phyloP scores from a whole-genome alignment of 805 yeast genomes.

The Sugiyamaella qingdaonensis region DNA sequence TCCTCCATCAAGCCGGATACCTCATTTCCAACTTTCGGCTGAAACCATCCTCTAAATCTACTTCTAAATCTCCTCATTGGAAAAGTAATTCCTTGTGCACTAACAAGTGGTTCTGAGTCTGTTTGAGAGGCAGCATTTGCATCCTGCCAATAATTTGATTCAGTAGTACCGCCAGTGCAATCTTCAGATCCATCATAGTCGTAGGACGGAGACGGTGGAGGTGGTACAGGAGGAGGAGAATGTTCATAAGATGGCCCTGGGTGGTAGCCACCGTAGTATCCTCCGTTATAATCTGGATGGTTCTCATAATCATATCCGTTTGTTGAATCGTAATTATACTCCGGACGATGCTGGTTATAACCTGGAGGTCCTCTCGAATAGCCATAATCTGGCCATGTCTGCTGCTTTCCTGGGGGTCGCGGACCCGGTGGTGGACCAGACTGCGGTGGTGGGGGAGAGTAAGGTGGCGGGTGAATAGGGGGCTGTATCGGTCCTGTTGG shows the following conservation, averaged over 20 bases:
- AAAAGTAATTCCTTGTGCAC: background rate
- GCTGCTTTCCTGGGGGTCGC: no score
- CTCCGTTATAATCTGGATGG: background rate
- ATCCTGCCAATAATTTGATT: background rate
- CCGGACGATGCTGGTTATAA: background rate
- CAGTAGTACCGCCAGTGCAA: background rate
- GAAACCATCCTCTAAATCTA: constrained; percentile 2
- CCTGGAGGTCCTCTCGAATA: background rate
- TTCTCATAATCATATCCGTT: background rate
- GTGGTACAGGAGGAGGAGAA: background rate
- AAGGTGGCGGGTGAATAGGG: background rate
- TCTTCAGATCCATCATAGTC: background rate
- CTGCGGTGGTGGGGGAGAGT: constrained; percentile 2
- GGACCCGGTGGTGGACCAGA: background rate
- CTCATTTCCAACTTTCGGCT: background rate
- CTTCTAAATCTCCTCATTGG: background rate
- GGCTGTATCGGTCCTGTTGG: background rate
- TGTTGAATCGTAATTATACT: background rate
- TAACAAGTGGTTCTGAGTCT: background rate
- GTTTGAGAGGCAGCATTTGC: background rate
- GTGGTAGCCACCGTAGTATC: background rate
- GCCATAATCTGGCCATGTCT: background rate
- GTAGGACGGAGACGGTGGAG: background rate
- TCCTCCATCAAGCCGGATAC: background rate
- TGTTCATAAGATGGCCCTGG: background rate